Conservation (phyloP, 2,329 filamentous ascomycete genomes). For the Colletotrichum shisoi region DNA sequence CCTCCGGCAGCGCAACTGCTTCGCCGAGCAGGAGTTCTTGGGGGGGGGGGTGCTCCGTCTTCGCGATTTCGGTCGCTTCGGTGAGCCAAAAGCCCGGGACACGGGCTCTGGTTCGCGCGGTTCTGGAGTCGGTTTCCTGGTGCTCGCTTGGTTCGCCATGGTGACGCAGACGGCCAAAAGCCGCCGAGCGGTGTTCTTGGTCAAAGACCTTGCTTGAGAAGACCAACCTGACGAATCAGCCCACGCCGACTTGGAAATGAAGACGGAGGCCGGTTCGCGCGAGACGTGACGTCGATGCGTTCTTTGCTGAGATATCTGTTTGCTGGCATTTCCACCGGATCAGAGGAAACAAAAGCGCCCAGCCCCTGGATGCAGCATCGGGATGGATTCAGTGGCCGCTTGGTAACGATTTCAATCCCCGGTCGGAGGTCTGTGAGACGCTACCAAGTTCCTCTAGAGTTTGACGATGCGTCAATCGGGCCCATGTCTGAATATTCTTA, state of each 20-base stretch:
- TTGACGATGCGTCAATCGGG: not conserved
- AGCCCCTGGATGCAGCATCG: not conserved
- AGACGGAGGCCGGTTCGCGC: not conserved
- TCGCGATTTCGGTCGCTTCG: slow-evolving; percentile 31
- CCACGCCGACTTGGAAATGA: not conserved
- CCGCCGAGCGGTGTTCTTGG: slow-evolving; percentile 3
- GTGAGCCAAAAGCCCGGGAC: slow-evolving; percentile 15
- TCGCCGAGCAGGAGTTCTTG: slow-evolving; percentile 59
- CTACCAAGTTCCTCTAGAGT: not conserved
- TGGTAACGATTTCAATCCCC: not conserved
- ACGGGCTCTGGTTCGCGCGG: slow-evolving; percentile 22
- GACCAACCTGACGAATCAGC: slow-evolving; percentile 29
- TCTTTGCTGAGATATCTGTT: slow-evolving; percentile 6
- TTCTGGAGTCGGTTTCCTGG: slow-evolving; percentile 17
- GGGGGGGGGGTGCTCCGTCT: slow-evolving; percentile 16
- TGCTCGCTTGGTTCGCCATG: slow-evolving; percentile 19
- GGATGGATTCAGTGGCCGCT: not conserved
- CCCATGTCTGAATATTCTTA: too few species aligned
- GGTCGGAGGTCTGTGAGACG: not conserved
- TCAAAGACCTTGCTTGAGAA: not conserved
- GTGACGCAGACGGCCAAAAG: slow-evolving; percentile 30
- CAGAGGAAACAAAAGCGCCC: not conserved
- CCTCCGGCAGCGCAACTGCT: slow-evolving; percentile 61
- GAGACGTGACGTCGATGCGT: slow-evolving; percentile 23
- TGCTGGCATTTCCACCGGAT: slow-evolving; percentile 24